Percentiles rank a stretch among this genome's conserved stretches.
phyloP scores from a whole-genome alignment of 2,329 filamentous ascomycete species.

The Colletotrichum sp. region DNA sequence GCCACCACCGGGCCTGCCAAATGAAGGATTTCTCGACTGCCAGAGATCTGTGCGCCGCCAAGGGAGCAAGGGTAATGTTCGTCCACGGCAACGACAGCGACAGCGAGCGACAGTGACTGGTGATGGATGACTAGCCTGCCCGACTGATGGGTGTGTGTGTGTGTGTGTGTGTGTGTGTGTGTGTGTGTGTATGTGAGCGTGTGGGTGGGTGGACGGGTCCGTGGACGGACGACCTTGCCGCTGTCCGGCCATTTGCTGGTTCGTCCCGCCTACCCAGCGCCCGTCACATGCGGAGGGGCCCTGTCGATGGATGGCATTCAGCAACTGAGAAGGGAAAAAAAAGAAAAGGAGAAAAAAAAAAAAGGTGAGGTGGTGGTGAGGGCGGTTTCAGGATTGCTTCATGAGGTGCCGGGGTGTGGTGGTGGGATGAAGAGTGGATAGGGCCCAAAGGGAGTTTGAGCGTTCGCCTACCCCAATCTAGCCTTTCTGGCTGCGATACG shows the following conservation, averaged over 20 bases:
- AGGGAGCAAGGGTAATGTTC: not conserved
- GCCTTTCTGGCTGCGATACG: not conserved
- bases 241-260: conserved; percentile 9
- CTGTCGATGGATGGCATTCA: not conserved
- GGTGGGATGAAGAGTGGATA: conserved; percentile 5
- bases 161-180: not conserved
- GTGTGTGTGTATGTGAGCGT: not conserved
- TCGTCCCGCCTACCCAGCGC: conserved; percentile 7
- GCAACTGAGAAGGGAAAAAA: not conserved
- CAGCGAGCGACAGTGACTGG: not conserved
- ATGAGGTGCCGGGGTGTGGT: conserved; percentile 29
- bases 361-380: not conserved
- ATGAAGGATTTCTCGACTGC: not conserved
- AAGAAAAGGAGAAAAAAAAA: too few relatives aligned
- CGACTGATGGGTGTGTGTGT: not conserved
- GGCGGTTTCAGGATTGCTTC: conserved; percentile 49
- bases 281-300: not conserved
- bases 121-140: not conserved
- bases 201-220: not conserved
- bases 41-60: not conserved
- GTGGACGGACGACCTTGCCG: not conserved
- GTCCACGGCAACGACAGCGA: not conserved
- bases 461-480: not conserved
- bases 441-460: not conserved
- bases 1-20: not conserved